phyloP scores from a whole-genome alignment of 1,139 yeast genomes.

The Suzukiozyma palmioleophila region DNA sequence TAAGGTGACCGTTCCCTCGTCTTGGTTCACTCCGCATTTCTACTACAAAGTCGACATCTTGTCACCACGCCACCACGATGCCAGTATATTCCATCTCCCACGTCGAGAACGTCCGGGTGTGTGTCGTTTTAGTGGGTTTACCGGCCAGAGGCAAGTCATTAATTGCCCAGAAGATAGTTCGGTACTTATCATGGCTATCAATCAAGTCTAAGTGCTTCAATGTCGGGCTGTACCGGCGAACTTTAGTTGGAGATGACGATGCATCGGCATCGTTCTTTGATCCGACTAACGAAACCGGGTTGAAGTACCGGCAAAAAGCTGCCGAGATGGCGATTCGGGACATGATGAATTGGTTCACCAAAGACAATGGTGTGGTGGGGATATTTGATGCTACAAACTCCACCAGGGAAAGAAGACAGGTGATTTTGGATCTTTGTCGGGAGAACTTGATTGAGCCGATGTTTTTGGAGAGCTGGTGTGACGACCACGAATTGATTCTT shows the following conservation, averaged over 20 bases:
- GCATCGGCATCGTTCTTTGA: slow-evolving; percentile 73
- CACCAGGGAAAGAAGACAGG: slow-evolving; percentile 63
- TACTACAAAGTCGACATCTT: no score
- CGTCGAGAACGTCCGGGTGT: slow-evolving; percentile 64
- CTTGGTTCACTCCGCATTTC: no score
- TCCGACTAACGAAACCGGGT: slow-evolving; percentile 59
- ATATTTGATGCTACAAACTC: slow-evolving; percentile 85
- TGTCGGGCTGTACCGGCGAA: slow-evolving; percentile 80
- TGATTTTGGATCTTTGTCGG: slow-evolving; percentile 60
- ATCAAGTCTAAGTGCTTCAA: slow-evolving; percentile 84
- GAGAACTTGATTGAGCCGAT: slow-evolving; percentile 76
- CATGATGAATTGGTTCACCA: slow-evolving; percentile 82
- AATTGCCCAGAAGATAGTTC: slow-evolving; percentile 77
- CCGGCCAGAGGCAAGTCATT: slow-evolving; percentile 67
- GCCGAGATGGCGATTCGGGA: slow-evolving; percentile 72
- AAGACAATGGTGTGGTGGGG: slow-evolving; percentile 83
- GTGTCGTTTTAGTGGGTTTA: slow-evolving; percentile 70
- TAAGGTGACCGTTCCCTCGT: no score
- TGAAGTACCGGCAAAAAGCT: slow-evolving; percentile 61
- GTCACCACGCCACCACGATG: no score
- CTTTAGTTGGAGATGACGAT: slow-evolving; percentile 34
- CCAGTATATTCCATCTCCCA: slow-evolving; percentile 74
- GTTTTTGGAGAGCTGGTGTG: slow-evolving; percentile 89
- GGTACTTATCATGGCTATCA: slow-evolving; percentile 89
- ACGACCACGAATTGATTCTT: slow-evolving; percentile 71